Conservation (phyloP, 768 basidiomycete genomes). For the Rubroboletus pulcherrimus region DNA sequence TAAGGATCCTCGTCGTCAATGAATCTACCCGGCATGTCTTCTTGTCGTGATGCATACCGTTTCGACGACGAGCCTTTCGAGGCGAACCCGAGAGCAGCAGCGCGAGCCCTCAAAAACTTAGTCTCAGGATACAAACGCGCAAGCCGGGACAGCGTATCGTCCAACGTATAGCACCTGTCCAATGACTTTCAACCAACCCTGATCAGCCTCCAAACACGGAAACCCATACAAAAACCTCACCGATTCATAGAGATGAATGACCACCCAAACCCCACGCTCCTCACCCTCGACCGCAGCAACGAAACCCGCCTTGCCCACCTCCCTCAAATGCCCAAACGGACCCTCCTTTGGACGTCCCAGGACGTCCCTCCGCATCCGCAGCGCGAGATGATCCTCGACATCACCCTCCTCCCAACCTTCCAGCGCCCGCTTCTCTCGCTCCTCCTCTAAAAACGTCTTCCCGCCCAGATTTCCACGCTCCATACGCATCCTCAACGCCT, state of each 20-base stretch:
- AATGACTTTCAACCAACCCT: constrained; percentile 48
- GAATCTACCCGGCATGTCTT: constrained; percentile 31
- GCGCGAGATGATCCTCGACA: constrained; percentile 5
- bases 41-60: constrained; percentile 6
- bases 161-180: constrained; percentile 68
- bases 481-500: constrained; percentile 52
- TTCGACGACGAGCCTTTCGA: constrained; percentile 29
- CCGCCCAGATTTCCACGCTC: constrained; percentile 64
- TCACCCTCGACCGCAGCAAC: constrained; percentile 73
- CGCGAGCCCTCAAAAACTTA: constrained; percentile 82
- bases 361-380: constrained; percentile 34
- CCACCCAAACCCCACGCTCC: constrained; percentile 67
- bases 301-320: constrained; percentile 73
- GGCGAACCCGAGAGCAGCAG: constrained; percentile 71
- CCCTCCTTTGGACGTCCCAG: constrained; percentile 51
- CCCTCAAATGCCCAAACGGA: constrained; percentile 73
- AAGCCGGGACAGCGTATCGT: constrained; percentile 62
- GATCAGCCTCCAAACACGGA: neutral
- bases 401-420: constrained; percentile 42
- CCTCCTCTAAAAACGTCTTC: constrained; percentile 76
- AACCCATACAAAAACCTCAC: constrained; percentile 40
- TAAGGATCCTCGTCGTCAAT: constrained; percentile 42
- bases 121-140: constrained; percentile 68
- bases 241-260: constrained; percentile 81
- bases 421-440: constrained; percentile 48